phyloP scores from a whole-genome alignment of 352 stramenopile species.

The Phytophthora ohioensis region DNA sequence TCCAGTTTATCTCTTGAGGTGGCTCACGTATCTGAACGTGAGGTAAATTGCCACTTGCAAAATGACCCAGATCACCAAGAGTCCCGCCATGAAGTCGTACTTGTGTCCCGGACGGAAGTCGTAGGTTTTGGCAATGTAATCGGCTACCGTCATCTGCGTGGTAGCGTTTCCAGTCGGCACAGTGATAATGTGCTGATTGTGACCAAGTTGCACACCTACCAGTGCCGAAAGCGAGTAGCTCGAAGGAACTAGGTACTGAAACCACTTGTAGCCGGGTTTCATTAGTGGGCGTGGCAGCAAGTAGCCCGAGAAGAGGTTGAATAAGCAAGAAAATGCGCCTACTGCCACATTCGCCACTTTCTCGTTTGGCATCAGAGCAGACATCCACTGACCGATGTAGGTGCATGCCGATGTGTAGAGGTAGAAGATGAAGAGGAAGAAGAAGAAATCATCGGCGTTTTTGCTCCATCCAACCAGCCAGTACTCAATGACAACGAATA shows the following conservation, averaged over 20 bases:
- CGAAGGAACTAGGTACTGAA: slow-evolving; percentile 59
- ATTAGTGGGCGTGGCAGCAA: slow-evolving; percentile 24
- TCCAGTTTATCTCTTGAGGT: slow-evolving; percentile 60
- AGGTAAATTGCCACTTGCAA: slow-evolving; percentile 24
- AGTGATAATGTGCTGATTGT: slow-evolving; percentile 29
- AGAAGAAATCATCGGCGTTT: not conserved
- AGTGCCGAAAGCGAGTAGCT: slow-evolving; percentile 52
- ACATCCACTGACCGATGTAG: not conserved
- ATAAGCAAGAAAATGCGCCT: slow-evolving; percentile 55
- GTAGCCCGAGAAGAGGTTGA: slow-evolving; percentile 33
- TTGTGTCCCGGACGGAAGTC: slow-evolving; percentile 49
- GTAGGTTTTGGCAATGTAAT: slow-evolving; percentile 37
- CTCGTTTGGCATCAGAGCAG: not conserved
- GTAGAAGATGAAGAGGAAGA: slow-evolving; percentile 2
- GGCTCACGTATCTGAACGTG: slow-evolving; percentile 52
- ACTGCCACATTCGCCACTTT: slow-evolving; percentile 17
- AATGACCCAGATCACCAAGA: slow-evolving; percentile 38
- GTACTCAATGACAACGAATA: slow-evolving; percentile 1
- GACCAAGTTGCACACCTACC: slow-evolving; percentile 34
- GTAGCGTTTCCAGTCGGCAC: not conserved
- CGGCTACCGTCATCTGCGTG: not conserved
- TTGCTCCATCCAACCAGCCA: not conserved
- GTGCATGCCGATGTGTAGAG: not conserved
- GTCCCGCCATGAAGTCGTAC: slow-evolving; percentile 43
- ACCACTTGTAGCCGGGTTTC: slow-evolving; percentile 55